phyloP scores from a whole-genome alignment of 2,329 filamentous ascomycete genomes.

The Bipolaris bicolor region DNA sequence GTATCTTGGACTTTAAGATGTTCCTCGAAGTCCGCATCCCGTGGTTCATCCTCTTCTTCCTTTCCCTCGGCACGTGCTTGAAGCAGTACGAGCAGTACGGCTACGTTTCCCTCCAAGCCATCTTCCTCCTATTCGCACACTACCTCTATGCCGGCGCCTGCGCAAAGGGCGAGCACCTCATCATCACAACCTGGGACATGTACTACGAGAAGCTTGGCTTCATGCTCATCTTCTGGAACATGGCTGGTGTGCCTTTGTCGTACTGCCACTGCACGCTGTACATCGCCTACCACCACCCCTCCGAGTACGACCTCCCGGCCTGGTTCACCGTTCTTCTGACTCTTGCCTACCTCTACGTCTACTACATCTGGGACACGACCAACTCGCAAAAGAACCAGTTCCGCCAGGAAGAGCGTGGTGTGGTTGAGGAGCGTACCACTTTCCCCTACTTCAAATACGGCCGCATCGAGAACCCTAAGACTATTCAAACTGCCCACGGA shows the following conservation, averaged over 20 bases:
- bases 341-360: conserved; percentile 76
- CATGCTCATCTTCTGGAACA: conserved; percentile 98
- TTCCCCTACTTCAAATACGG: conserved; percentile 94
- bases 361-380: conserved; percentile 91
- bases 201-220: conserved; percentile 97
- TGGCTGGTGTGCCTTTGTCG: conserved; percentile 86
- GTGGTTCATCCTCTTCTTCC: conserved; percentile 87
- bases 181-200: conserved; percentile 92
- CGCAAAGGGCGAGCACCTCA: conserved; percentile 89
- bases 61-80: conserved; percentile 76
- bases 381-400: conserved; percentile 96
- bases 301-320: conserved; percentile 77
- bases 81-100: conserved; percentile 85
- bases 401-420: conserved; percentile 78
- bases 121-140: conserved; percentile 85
- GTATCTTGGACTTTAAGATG: conserved; percentile 89
- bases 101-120: conserved; percentile 83
- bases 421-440: conserved; percentile 70
- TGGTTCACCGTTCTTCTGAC: conserved; percentile 70
- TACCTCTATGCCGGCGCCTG: conserved; percentile 93
- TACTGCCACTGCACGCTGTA: conserved; percentile 96
- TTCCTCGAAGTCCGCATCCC: conserved; percentile 93
- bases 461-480: conserved; percentile 78
- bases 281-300: conserved; percentile 81
- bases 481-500: conserved; percentile 73